Evolutionary conservation across 1,284 basidiomycete species (phyloP).

Genomic region (Earliella scabrosa): DNA sequence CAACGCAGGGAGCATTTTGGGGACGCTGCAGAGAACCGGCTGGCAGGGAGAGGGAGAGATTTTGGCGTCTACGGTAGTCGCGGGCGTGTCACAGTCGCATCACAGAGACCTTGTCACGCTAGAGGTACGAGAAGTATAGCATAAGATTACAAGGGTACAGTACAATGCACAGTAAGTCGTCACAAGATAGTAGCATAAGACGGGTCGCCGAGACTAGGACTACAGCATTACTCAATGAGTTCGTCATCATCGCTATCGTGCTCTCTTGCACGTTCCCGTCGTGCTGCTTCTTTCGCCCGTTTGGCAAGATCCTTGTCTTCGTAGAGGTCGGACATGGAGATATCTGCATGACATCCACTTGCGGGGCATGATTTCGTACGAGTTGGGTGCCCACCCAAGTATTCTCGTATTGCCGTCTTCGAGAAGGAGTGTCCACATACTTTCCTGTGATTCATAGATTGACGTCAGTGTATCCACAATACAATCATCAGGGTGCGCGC

Average conservation of each 20-base stretch:
- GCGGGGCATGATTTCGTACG: constrained; percentile 61
- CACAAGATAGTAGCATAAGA: not conserved
- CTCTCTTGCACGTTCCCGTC: constrained; percentile 51
- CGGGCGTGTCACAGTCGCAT: not conserved
- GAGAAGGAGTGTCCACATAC: constrained; percentile 79
- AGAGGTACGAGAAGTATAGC: not conserved
- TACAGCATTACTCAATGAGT: constrained; percentile 57
- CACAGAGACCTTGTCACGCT: not conserved
- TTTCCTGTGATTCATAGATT: constrained; percentile 42
- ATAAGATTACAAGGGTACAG: constrained; percentile 13
- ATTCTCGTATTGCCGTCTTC: constrained; percentile 58
- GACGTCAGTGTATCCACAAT: constrained; percentile 1
- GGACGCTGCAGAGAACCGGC: not conserved
- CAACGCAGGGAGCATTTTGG: constrained; percentile 14
- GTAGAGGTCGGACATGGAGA: constrained; percentile 56
- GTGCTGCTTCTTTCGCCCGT: constrained; percentile 57
- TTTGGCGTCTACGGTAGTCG: too few species aligned
- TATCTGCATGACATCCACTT: constrained; percentile 65
- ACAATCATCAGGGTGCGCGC: constrained; percentile 33
- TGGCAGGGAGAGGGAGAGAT: too few species aligned
- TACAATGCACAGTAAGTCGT: not conserved
- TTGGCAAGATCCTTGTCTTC: constrained; percentile 61
- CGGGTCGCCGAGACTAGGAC: not conserved
- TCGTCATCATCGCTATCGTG: constrained; percentile 61
- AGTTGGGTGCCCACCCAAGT: constrained; percentile 43